These are phyloP conservation scores for Penicillium sp. DNA, from an alignment of 2,329 filamentous ascomycete species.

Conservation along the genomic window DNA sequence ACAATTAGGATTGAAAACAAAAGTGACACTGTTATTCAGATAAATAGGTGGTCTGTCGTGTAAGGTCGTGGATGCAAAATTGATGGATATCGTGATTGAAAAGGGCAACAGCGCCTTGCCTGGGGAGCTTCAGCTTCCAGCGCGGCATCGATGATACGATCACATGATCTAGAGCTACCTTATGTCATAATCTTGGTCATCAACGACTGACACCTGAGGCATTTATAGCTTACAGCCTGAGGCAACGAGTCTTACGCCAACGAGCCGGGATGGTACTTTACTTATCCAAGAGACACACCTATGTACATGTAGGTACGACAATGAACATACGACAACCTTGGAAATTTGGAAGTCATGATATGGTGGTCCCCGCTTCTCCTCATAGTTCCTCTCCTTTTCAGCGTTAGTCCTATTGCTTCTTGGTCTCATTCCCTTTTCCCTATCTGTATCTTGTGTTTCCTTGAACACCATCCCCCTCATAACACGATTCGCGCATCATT, in stretches of 20 bases:
- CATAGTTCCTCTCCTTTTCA: no score
- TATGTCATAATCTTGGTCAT: constrained; percentile 20
- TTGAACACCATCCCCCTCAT: background rate
- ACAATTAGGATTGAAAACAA: background rate
- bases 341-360: no score
- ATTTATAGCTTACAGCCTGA: background rate
- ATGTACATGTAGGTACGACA: no score
- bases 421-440: background rate
- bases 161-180: constrained; percentile 17
- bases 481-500: background rate
- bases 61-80: constrained; percentile 3
- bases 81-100: constrained; percentile 19
- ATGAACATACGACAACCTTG: no score
- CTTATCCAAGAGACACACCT: no score
- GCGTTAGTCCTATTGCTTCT: no score
- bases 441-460: background rate
- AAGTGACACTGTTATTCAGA: background rate
- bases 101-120: constrained; percentile 18
- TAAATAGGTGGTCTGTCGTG: background rate
- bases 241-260: constrained; percentile 8
- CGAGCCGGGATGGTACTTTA: no score
- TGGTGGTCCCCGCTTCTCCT: no score
- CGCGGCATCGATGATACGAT: constrained; percentile 20
- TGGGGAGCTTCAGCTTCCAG: constrained; percentile 33
- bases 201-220: constrained; percentile 5